phyloP scores from a whole-genome alignment of 1,284 basidiomycete genomes.

The Ceratobasidium sp. region DNA sequence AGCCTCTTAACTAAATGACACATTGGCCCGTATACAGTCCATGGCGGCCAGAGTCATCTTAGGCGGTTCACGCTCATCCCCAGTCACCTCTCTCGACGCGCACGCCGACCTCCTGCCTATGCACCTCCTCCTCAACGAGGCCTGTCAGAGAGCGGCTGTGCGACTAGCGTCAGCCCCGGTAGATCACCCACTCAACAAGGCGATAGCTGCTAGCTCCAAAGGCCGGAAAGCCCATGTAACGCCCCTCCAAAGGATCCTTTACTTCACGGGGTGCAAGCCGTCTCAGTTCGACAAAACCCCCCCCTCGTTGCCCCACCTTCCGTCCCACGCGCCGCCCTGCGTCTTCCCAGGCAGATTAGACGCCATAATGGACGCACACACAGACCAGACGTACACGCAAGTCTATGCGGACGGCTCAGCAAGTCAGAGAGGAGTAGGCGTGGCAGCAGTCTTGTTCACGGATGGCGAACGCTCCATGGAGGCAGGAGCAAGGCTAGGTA shows the following conservation, averaged over 20 bases:
- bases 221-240: background rate
- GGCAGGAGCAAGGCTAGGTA: background rate
- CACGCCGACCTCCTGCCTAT: slow-evolving; percentile 53
- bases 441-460: background rate
- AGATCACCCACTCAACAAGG: background rate
- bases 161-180: background rate
- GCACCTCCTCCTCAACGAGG: slow-evolving; percentile 48
- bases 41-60: background rate
- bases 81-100: slow-evolving; percentile 47
- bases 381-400: background rate
- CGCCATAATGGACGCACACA: background rate
- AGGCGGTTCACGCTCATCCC: slow-evolving; percentile 1
- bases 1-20: too few species aligned
- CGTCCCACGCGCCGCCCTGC: background rate
- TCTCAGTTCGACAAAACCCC: background rate
- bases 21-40: background rate
- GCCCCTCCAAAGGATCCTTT: background rate
- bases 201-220: background rate
- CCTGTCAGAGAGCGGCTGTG: background rate
- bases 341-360: background rate
- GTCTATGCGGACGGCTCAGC: background rate
- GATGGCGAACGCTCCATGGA: background rate
- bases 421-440: background rate
- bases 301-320: background rate
- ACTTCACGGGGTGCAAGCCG: background rate